A percentile compares a stretch with the other conserved stretches of the same genome.
Evolutionary conservation across 345 rosid genomes (phyloP).

Genomic region (Physaria fendleri): DNA sequence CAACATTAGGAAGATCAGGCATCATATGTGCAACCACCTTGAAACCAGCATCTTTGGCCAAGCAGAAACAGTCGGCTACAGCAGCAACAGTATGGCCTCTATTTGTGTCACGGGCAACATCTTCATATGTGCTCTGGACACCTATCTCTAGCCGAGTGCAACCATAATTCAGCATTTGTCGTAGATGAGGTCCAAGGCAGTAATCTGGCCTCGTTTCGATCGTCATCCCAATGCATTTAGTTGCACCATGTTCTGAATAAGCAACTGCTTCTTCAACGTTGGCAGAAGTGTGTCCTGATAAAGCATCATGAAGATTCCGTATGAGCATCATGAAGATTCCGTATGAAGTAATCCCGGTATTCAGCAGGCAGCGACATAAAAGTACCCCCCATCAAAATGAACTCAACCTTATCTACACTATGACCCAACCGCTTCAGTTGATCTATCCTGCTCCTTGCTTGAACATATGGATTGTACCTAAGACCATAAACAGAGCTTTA

Average conservation of each 20-base stretch:
- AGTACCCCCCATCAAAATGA: conserved; percentile 97
- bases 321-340: conserved; percentile 98
- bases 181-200: conserved; percentile 95
- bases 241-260: conserved; percentile 87
- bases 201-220: conserved; percentile 99
- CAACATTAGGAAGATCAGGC: conserved; percentile 99
- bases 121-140: conserved; percentile 99
- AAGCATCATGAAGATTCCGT: conserved; percentile 94
- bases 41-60: conserved; percentile 99
- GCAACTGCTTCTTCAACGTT: conserved; percentile 97
- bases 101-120: conserved; percentile 95
- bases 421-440: conserved; percentile 98
- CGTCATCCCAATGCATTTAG: conserved; percentile 98
- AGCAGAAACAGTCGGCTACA: conserved; percentile 95
- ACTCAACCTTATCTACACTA: conserved; percentile 98
- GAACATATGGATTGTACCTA: conserved; percentile 96
- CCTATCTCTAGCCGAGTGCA: conserved; percentile 97
- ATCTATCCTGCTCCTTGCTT: conserved; percentile 97
- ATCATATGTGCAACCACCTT: conserved; percentile 99
- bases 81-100: conserved; percentile 99
- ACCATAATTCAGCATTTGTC: conserved; percentile 95
- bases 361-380: conserved; percentile 97
- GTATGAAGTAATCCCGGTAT: conserved; percentile 83
- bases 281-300: conserved; percentile 93
- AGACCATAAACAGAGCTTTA: conserved; percentile 2